These are phyloP conservation scores for Pneumocystis oryctolagi DNA, from an alignment of 1,139 yeast genomes.

Conservation along the genomic window DNA sequence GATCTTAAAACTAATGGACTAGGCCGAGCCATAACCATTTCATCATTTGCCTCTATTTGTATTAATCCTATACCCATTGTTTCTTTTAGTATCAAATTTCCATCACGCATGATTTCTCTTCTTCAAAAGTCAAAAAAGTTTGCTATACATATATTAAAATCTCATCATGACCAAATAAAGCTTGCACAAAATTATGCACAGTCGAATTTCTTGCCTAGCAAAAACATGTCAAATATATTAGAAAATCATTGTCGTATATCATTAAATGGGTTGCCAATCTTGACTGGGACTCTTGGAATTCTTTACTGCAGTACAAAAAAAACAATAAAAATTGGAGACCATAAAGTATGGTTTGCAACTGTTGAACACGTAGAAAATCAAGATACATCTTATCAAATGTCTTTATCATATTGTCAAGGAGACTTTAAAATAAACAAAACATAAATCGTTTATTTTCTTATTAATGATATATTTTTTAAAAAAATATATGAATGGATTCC, in stretches of 20 bases:
- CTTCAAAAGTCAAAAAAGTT: background rate
- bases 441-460: background rate
- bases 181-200: slow-evolving; percentile 1
- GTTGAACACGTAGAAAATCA: background rate
- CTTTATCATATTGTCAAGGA: background rate
- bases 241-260: background rate
- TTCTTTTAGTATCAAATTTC: background rate
- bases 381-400: background rate
- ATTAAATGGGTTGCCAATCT: background rate
- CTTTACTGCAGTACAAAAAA: background rate
- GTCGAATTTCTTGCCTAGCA: background rate
- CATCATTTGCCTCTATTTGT: background rate
- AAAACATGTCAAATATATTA: background rate
- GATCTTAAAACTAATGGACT: background rate
- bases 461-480: background rate
- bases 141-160: background rate
- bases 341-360: background rate
- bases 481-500: too few relatives aligned
- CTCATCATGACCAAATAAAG: background rate
- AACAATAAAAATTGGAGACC: background rate
- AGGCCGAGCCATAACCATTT: background rate
- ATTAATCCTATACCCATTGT: background rate
- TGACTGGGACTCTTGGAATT: background rate
- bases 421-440: background rate
- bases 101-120: background rate